Conservation (phyloP, 2,329 filamentous ascomycete species). For the Periglandula ipomoeae region DNA sequence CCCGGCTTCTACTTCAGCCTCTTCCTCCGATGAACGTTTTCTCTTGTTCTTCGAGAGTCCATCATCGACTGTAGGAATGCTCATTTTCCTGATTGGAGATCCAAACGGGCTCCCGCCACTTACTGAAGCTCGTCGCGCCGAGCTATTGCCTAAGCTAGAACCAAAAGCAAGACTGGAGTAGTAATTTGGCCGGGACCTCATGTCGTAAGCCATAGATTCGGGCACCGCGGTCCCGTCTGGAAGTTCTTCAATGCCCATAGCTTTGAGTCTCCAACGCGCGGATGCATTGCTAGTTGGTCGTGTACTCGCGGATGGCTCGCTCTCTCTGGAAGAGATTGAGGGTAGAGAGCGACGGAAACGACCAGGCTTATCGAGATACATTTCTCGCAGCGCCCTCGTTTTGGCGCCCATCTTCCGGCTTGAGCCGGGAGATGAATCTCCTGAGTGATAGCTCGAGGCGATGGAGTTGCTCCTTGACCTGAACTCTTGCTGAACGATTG, state of each 20-base stretch:
- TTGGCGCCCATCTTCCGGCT: conserved; percentile 19
- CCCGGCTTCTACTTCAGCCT: conserved; percentile 12
- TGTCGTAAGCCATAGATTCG: conserved; percentile 38
- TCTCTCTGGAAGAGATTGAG: conserved; percentile 21
- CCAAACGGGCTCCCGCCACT: not conserved
- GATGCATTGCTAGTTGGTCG: conserved; percentile 28
- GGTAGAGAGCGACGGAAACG: conserved; percentile 31
- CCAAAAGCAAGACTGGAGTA: conserved; percentile 3
- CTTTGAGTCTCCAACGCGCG: conserved; percentile 37
- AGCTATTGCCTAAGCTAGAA: not conserved
- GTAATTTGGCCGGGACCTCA: conserved; percentile 12
- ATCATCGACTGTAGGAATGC: conserved; percentile 4
- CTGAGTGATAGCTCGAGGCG: conserved; percentile 11
- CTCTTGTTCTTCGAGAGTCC: conserved; percentile 18
- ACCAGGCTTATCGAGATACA: conserved; percentile 20
- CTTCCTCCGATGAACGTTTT: conserved; percentile 23
- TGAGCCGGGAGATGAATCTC: conserved; percentile 11
- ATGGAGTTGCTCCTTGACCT: conserved; percentile 13
- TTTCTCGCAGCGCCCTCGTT: conserved; percentile 27
- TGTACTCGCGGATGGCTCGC: conserved; percentile 16
- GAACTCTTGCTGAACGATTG: conserved; percentile 24
- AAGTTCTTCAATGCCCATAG: conserved; percentile 43
- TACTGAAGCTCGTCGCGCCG: conserved; percentile 4
- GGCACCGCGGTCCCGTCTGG: conserved; percentile 44
- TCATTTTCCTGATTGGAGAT: conserved; percentile 3